phyloP scores from a whole-genome alignment of 768 basidiomycete species.

The Boletus pseudopeckii region DNA sequence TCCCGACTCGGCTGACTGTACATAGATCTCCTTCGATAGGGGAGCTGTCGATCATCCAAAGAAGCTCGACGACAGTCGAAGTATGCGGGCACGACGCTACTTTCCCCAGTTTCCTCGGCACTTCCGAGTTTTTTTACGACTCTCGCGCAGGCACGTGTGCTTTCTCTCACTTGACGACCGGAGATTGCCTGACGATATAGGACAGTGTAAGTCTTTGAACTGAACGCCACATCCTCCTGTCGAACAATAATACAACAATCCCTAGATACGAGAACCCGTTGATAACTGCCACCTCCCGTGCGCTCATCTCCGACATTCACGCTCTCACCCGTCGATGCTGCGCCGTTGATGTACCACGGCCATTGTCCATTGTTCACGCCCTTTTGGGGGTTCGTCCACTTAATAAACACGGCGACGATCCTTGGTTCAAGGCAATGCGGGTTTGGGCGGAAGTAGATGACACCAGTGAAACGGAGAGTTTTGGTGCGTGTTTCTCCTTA shows the following conservation, averaged over 20 bases:
- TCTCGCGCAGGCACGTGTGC: constrained; percentile 56
- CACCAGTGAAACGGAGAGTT: constrained; percentile 74
- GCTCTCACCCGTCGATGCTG: constrained; percentile 57
- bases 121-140: constrained; percentile 66
- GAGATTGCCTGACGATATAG: constrained; percentile 5
- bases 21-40: constrained; percentile 16
- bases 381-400: constrained; percentile 43
- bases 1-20: background rate
- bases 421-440: constrained; percentile 61
- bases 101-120: constrained; percentile 45
- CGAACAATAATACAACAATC: constrained; percentile 6
- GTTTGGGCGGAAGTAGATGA: constrained; percentile 77
- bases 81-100: constrained; percentile 57
- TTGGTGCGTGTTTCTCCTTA: constrained; percentile 45
- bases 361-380: constrained; percentile 55
- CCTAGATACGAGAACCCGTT: constrained; percentile 76
- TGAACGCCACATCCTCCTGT: background rate
- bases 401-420: constrained; percentile 26
- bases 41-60: constrained; percentile 36
- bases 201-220: constrained; percentile 27
- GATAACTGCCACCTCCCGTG: constrained; percentile 69
- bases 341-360: constrained; percentile 64
- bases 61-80: constrained; percentile 58
- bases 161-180: background rate
- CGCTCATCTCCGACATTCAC: constrained; percentile 70